phyloP scores from a whole-genome alignment of 306 rosid genomes.

The Rosa persica region DNA sequence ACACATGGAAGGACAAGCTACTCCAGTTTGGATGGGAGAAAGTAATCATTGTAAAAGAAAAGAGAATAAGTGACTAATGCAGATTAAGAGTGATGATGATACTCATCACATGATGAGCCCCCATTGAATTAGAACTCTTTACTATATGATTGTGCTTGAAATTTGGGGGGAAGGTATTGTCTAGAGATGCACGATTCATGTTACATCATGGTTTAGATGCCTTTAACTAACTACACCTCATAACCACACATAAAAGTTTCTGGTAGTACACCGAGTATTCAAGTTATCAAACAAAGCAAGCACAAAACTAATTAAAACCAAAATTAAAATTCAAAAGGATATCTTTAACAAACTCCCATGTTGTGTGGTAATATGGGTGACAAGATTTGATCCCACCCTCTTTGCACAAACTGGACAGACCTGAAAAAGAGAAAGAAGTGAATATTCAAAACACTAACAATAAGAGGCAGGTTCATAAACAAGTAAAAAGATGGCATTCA shows the following conservation, averaged over 20 bases:
- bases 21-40: not conserved
- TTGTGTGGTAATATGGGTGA: slow-evolving; percentile 69
- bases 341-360: slow-evolving; percentile 80
- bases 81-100: not conserved
- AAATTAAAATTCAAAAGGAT: slow-evolving; percentile 53
- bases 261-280: not conserved
- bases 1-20: slow-evolving; percentile 1
- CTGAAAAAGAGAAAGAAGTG: slow-evolving; percentile 41
- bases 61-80: not conserved
- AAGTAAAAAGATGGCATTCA: slow-evolving; percentile 5
- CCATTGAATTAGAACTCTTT: not conserved
- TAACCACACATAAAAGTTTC: not conserved
- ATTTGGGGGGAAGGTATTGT: not conserved
- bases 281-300: not conserved
- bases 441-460: not conserved
- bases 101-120: not conserved
- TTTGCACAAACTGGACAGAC: slow-evolving; percentile 75
- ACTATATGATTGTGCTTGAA: not conserved
- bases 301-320: slow-evolving; percentile 4
- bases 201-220: not conserved
- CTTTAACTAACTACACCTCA: not conserved
- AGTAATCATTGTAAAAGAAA: not conserved
- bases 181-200: not conserved
- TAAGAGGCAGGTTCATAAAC: slow-evolving; percentile 18
- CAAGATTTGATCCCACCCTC: slow-evolving; percentile 73